A percentile compares a stretch with the other conserved stretches of the same genome.
phyloP scores from a whole-genome alignment of 352 stramenopile species.

The Paralagenidium karlingii region DNA sequence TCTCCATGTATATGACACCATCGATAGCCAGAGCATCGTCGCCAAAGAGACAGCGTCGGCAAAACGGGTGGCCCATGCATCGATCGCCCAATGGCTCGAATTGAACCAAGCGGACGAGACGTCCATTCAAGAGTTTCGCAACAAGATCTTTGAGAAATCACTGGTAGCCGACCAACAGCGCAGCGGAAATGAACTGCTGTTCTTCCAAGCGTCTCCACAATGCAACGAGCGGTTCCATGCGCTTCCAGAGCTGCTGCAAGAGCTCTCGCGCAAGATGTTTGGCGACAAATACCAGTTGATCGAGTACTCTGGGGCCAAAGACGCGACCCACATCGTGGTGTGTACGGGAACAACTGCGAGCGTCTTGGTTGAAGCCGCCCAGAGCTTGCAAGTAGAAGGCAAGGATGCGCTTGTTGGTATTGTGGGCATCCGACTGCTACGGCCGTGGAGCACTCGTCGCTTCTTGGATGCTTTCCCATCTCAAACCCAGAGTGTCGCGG shows the following conservation, averaged over 20 bases:
- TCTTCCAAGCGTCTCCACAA: conserved; percentile 85
- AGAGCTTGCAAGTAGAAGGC: conserved; percentile 77
- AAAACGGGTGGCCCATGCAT: conserved; percentile 43
- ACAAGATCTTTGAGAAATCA: conserved; percentile 47
- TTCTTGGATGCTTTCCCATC: conserved; percentile 74
- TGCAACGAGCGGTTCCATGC: conserved; percentile 74
- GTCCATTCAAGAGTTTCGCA: conserved; percentile 35
- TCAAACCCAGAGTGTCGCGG: conserved; percentile 67
- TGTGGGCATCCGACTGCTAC: conserved; percentile 84
- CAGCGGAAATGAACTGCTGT: too few species aligned
- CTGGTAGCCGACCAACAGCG: conserved; percentile 49
- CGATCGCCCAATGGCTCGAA: conserved; percentile 50
- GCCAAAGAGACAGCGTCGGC: conserved; percentile 24
- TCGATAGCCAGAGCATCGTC: conserved; percentile 82
- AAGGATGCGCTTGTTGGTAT: conserved; percentile 75
- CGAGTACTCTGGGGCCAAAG: conserved; percentile 80
- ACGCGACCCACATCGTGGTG: conserved; percentile 81
- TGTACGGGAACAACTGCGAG: conserved; percentile 84
- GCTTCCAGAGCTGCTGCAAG: conserved; percentile 45
- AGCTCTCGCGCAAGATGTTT: conserved; percentile 74
- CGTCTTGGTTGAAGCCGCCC: conserved; percentile 81
- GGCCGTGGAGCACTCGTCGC: conserved; percentile 66
- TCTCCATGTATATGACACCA: conserved; percentile 89
- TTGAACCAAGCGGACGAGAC: conserved; percentile 23
- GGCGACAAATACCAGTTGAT: conserved; percentile 81